A percentile compares a stretch with the other conserved stretches of the same genome.
phyloP scores from a whole-genome alignment of 768 basidiomycete species.

The Xerocomellus amylosporus region DNA sequence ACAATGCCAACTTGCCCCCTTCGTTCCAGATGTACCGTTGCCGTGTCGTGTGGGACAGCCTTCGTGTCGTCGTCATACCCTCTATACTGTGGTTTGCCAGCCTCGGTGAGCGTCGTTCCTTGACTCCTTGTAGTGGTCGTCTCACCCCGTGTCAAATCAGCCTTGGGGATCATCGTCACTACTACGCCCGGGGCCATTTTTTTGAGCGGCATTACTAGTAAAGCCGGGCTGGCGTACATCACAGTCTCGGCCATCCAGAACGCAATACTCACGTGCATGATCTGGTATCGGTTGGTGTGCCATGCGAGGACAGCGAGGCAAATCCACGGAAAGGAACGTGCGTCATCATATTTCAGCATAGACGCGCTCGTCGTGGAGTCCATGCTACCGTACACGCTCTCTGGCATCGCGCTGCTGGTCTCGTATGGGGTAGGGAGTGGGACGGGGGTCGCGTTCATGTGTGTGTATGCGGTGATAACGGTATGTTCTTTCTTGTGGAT shows the following conservation, averaged over 20 bases:
- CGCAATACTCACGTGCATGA: slow-evolving; percentile 6
- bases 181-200: not conserved
- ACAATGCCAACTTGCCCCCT: not conserved
- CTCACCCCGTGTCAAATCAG: not conserved
- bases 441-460: not conserved
- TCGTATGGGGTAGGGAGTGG: not conserved
- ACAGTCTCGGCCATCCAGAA: slow-evolving; percentile 6
- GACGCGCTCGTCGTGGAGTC: slow-evolving; percentile 11
- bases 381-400: slow-evolving; percentile 11
- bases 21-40: slow-evolving; percentile 37
- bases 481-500: not conserved
- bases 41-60: slow-evolving; percentile 30
- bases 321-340: not conserved
- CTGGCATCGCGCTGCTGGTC: slow-evolving; percentile 12
- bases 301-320: not conserved
- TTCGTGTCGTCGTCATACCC: slow-evolving; percentile 3
- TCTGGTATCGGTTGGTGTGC: slow-evolving; percentile 3
- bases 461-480: slow-evolving; percentile 9
- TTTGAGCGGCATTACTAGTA: not conserved
- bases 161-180: not conserved
- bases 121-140: too few relatives aligned
- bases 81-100: slow-evolving; percentile 11
- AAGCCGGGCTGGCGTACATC: slow-evolving; percentile 3
- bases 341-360: not conserved
- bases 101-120: slow-evolving; percentile 8